Evolutionary conservation across 1,284 basidiomycete genomes (phyloP).

Genomic region (Ceratobasidium sp.): DNA sequence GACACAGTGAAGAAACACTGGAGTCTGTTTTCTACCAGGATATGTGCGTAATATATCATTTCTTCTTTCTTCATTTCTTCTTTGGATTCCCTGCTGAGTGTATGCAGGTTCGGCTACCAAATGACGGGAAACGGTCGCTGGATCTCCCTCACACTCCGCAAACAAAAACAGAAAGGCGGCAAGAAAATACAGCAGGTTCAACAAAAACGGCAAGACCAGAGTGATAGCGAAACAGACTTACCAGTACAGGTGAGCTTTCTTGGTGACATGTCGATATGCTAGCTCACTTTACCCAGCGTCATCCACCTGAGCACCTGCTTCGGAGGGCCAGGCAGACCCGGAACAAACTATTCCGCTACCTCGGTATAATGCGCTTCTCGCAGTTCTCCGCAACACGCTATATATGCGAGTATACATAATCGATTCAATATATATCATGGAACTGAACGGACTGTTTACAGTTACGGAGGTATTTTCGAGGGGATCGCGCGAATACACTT

Average conservation of each 20-base stretch:
- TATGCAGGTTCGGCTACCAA: constrained; percentile 78
- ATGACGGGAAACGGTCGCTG: constrained; percentile 79
- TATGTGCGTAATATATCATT: constrained; percentile 70
- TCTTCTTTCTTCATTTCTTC: too few species aligned
- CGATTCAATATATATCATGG: background rate
- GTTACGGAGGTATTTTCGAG: constrained; percentile 89
- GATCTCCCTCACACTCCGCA: constrained; percentile 74
- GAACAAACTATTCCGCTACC: constrained; percentile 71
- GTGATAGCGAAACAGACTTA: constrained; percentile 38
- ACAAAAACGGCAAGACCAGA: constrained; percentile 41
- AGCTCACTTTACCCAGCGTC: constrained; percentile 14
- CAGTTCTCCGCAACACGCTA: constrained; percentile 83
- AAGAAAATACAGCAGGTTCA: constrained; percentile 55
- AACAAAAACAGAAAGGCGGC: constrained; percentile 59
- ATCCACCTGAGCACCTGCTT: constrained; percentile 43
- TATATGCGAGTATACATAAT: constrained; percentile 70
- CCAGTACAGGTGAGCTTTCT: background rate
- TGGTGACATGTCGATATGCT: background rate
- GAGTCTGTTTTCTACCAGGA: constrained; percentile 88
- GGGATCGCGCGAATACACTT: constrained; percentile 81
- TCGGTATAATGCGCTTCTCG: constrained; percentile 93
- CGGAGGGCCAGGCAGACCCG: constrained; percentile 73
- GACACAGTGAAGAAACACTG: constrained; percentile 87
- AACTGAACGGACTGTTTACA: constrained; percentile 47
- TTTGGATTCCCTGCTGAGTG: background rate